Base-by-base conservation (phyloP, 2,329 filamentous ascomycete genomes). In the Penicillium glabrum region DNA sequence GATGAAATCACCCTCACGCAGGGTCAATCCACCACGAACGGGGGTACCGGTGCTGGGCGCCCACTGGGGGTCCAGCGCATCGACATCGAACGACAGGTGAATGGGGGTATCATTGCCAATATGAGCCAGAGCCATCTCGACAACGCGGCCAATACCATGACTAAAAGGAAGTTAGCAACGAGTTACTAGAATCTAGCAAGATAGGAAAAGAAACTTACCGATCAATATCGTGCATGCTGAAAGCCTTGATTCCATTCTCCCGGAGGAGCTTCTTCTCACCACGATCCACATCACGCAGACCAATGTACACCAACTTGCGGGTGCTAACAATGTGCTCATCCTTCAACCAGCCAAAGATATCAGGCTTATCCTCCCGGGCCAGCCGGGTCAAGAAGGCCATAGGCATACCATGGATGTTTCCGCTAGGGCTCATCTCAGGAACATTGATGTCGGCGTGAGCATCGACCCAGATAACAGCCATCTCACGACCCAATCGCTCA, bases 181-280 rank as follows among this genome's bases (percentile, higher is more conserved):
- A 49, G n/a, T 43, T 31, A 5, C 35, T 41, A 47, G 37, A 11
- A n/a, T 10, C 7, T 8, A 26, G 26, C 26, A 23, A 21, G 19
- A 26, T 14, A 24, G 23, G 7, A 46, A 23, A 19, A 31, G 9
- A 24, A 49, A 72, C 83, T 68, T 80, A 91, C 89, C 86, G 84
- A 77, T 99, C 95, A 75, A 99, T 89, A 72, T 99, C 95, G 73
- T 96, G 95, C 95, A 99, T 99, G 79, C 89, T 93, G 71, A 98
- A 99, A 4, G 93, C 93, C 81, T 91, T 93, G 80, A 99, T 95
- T 43, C 89, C 88, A 70, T 98, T 82, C 64, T 98, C 91, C 56
- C 88, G 84, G 62, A 99, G 80, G 59, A 97, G 90, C 79, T 87
- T 85, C 88, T 97, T 98, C 86, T 99, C 95, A 43, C 87, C 90